Evolutionary conservation across 2,329 filamentous ascomycete species (phyloP).

Genomic region (Furcasterigmium furcatum): DNA sequence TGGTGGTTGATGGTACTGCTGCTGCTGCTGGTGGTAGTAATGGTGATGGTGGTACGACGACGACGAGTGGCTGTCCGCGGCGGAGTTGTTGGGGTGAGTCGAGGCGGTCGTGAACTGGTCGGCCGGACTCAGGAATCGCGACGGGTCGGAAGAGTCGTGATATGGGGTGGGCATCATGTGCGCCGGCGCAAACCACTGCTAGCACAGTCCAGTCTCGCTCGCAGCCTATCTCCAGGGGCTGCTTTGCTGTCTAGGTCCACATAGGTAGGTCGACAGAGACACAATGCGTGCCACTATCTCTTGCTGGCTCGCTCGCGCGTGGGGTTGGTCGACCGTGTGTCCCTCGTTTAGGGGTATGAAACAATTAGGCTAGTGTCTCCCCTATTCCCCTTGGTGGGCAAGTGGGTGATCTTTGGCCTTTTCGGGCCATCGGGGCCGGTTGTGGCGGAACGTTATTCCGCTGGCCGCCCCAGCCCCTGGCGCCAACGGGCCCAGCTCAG

Average conservation of each 20-base stretch:
- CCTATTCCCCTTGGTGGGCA: background rate
- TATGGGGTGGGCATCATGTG: background rate
- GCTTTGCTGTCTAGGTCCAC: background rate
- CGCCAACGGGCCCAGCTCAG: no score
- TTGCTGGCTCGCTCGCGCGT: background rate
- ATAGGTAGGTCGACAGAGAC: background rate
- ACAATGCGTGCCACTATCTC: background rate
- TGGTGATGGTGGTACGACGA: background rate
- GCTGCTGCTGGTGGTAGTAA: background rate
- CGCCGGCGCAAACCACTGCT: background rate
- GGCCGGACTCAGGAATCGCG: background rate
- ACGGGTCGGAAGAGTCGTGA: background rate
- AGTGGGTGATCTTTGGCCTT: background rate
- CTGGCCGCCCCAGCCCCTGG: no score
- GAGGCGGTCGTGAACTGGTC: background rate
- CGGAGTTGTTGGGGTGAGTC: no score
- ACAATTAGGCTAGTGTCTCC: background rate
- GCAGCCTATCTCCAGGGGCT: background rate
- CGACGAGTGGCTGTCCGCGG: background rate
- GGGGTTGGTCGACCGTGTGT: background rate
- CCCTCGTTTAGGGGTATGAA: constrained; percentile 1
- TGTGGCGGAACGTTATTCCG: no score
- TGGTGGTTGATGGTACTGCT: background rate
- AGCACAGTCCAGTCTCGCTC: background rate
- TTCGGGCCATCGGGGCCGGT: no score